Evolutionary conservation across 2,329 filamentous ascomycete genomes (phyloP).

Genomic region (Aspergillus viridinutans): DNA sequence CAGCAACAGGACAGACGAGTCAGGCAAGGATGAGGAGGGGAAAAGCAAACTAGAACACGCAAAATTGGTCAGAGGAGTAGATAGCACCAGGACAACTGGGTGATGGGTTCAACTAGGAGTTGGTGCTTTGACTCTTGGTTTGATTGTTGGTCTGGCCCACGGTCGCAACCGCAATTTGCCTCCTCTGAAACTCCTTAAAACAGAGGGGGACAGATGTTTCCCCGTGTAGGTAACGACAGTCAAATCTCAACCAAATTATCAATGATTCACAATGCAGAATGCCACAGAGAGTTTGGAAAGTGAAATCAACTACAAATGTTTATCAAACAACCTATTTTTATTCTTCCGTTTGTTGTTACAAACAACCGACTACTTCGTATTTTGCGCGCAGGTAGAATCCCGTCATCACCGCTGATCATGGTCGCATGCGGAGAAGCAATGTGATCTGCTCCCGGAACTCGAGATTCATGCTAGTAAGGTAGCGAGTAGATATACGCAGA

Average conservation of each 20-base stretch:
- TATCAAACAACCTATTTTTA: neutral
- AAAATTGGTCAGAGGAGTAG: neutral
- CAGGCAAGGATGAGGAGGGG: neutral
- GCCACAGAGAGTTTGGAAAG: neutral
- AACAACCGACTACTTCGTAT: neutral
- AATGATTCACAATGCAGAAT: neutral
- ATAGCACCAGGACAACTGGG: neutral
- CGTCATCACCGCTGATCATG: neutral
- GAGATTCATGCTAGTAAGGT: neutral
- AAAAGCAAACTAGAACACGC: neutral
- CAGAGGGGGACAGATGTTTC: neutral
- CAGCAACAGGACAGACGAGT: neutral
- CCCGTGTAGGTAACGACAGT: neutral
- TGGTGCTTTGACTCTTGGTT: neutral
- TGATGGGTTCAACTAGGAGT: neutral
- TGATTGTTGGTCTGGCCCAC: neutral
- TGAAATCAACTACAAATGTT: neutral
- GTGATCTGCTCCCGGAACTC: neutral
- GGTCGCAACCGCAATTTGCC: neutral
- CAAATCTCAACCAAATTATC: neutral
- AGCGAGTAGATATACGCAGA: neutral
- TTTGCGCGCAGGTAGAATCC: neutral
- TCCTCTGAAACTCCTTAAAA: neutral
- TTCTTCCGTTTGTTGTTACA: neutral
- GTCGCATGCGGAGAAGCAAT: slow-evolving; percentile 2